A percentile compares a stretch with the other conserved stretches of the same genome.
phyloP scores from a whole-genome alignment of 345 rosid species.

The Durio zibethinus region DNA sequence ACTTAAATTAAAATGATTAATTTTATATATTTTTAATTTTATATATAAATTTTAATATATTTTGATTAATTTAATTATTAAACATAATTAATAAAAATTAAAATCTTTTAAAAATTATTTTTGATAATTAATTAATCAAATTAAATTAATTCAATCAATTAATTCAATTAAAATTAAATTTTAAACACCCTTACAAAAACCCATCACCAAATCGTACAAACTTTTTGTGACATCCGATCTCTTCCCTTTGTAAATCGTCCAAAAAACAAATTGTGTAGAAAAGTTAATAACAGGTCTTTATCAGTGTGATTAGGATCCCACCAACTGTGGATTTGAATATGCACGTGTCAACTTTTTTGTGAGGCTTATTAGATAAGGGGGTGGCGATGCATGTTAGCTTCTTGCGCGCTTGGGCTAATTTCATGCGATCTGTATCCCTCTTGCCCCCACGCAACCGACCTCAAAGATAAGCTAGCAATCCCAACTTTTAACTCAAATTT shows the following conservation, averaged over 20 bases:
- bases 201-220: no score
- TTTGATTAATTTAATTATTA: no score
- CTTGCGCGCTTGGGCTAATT: neutral
- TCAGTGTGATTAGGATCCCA: neutral
- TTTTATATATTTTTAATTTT: no score
- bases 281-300: constrained; percentile 10
- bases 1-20: no score
- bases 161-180: no score
- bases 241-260: neutral
- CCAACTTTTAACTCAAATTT: constrained; percentile 1
- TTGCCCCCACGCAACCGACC: neutral
- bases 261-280: neutral
- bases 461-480: neutral
- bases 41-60: no score
- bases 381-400: neutral
- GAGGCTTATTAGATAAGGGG: neutral
- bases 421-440: neutral
- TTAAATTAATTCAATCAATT: no score
- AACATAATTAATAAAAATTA: no score
- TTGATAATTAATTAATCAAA: no score
- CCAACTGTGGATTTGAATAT: neutral
- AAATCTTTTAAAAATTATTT: no score
- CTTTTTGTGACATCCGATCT: neutral
- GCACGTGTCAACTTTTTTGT: constrained; percentile 9
- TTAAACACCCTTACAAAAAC: no score